Base-by-base conservation (phyloP, 83 land plant species). In the Picea engelmannii region DNA sequence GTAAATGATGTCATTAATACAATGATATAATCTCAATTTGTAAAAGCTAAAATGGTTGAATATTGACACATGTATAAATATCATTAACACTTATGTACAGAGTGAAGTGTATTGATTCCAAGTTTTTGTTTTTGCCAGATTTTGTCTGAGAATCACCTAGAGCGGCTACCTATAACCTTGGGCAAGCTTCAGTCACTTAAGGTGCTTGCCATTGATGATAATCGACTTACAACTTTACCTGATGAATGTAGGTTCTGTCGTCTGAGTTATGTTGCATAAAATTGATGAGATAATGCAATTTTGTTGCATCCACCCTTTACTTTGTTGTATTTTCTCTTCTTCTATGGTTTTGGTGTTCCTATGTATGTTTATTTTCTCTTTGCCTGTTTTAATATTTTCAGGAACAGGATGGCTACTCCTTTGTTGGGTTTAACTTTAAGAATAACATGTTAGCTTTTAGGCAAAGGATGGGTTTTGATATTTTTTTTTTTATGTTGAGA, bases 81-180 rank as follows among this genome's bases (percentile, higher is more conserved):
- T 27, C 31, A 27, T 27, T 27, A 27, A 27, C 31, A 27, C 31
- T 27, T 27, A 27, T 27, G 31, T 27, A 27, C 31, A 27, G 31
- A 27, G 31, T 27, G 31, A 27, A 27, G 31, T 27, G 31, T 27
- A 27, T 24, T 52, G 84, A 82, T 31, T 52, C 21, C 3, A 5
- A 44, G n/a, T 21, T 21, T 83, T 84, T 70, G 21, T 47, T 20
- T 20, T 44, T 73, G 55, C 24, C 86, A 97, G 99, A 85, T 95
- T 21, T 79, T 92, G 66, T 87, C 90, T 24, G 89, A 89, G 62
- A 97, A 97, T 81, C 66, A 82, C 24, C 85, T 97, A 87, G 86
- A 92, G 70, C 85, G 89, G 42, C 89, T 97, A 21, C 99, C 99
- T 67, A 83, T 90, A 35, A 52, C 58, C 11, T 11, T 52, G 58